Conservation (phyloP, 2,329 filamentous ascomycete genomes). For the Neopestalotiopsis rosae region DNA sequence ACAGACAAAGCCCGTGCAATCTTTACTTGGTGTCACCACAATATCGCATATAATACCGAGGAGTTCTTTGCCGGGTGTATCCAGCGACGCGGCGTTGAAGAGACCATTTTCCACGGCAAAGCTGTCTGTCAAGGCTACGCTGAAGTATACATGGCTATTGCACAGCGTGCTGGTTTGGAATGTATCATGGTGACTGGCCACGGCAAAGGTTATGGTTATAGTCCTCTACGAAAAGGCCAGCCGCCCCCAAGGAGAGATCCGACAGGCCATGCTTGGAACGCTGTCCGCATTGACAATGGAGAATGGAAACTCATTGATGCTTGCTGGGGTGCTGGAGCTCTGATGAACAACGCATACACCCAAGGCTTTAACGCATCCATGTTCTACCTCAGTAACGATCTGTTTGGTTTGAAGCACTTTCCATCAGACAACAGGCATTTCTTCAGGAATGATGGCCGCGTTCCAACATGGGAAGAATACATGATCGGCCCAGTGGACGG, state of each 20-base stretch:
- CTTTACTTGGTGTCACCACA: conserved; percentile 95
- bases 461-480: conserved; percentile 82
- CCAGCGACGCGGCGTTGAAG: conserved; percentile 69
- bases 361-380: conserved; percentile 69
- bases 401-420: conserved; percentile 83
- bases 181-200: conserved; percentile 77
- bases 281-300: conserved; percentile 83
- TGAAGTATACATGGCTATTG: conserved; percentile 78
- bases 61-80: conserved; percentile 79
- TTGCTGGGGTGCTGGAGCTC: conserved; percentile 87
- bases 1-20: conserved; percentile 94
- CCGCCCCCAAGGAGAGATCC: conserved; percentile 67
- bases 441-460: conserved; percentile 74
- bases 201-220: conserved; percentile 85
- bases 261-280: conserved; percentile 88
- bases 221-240: conserved; percentile 65
- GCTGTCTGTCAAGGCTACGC: conserved; percentile 95
- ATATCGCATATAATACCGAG: conserved; percentile 82
- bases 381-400: conserved; percentile 71
- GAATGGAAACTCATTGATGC: conserved; percentile 91
- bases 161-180: conserved; percentile 79
- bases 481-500: conserved; percentile 63
- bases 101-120: conserved; percentile 76
- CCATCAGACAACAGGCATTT: conserved; percentile 72
- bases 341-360: conserved; percentile 60